Percentiles rank a stretch among this genome's conserved stretches.
Conservation (phyloP, 2,329 filamentous ascomycete genomes). For the Xylaria sp. region DNA sequence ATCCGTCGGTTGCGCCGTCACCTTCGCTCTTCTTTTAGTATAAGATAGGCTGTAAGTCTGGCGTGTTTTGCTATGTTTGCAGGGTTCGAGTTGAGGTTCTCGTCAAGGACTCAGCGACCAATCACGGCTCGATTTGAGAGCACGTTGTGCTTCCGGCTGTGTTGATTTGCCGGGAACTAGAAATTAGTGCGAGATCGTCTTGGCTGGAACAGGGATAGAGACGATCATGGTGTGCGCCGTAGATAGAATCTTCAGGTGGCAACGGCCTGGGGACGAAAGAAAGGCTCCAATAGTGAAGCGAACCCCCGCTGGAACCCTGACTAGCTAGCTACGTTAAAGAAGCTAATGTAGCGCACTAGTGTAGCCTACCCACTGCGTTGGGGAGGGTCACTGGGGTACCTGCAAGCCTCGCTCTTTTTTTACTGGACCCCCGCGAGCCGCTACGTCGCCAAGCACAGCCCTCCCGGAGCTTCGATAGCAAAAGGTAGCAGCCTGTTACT, state of each 20-base stretch:
- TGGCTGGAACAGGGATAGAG: conserved; percentile 15
- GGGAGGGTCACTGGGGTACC: background rate
- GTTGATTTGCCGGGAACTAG: conserved; percentile 39
- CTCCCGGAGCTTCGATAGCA: background rate
- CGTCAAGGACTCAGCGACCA: conserved; percentile 21
- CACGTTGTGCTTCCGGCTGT: conserved; percentile 36
- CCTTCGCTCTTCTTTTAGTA: conserved; percentile 2
- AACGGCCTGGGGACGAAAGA: conserved; percentile 11
- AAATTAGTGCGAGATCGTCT: conserved; percentile 18
- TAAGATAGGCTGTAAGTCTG: background rate
- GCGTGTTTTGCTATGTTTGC: conserved; percentile 1
- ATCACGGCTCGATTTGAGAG: conserved; percentile 22
- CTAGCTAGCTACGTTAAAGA: background rate
- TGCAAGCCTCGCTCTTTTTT: conserved; percentile 10
- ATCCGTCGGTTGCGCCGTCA: background rate
- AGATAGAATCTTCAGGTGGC: conserved; percentile 34
- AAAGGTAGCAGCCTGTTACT: conserved; percentile 5
- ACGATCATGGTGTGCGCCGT: no score
- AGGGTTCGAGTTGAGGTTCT: conserved; percentile 16
- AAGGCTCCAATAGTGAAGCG: background rate
- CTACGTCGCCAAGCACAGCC: conserved; percentile 8
- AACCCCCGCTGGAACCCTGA: conserved; percentile 2
- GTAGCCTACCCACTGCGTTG: conserved; percentile 2
- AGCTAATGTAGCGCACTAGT: background rate
- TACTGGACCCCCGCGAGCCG: conserved; percentile 8